A percentile compares a stretch with the other conserved stretches of the same genome.
Evolutionary conservation across 768 basidiomycete species (phyloP).

Genomic region (Boletus edulis): DNA sequence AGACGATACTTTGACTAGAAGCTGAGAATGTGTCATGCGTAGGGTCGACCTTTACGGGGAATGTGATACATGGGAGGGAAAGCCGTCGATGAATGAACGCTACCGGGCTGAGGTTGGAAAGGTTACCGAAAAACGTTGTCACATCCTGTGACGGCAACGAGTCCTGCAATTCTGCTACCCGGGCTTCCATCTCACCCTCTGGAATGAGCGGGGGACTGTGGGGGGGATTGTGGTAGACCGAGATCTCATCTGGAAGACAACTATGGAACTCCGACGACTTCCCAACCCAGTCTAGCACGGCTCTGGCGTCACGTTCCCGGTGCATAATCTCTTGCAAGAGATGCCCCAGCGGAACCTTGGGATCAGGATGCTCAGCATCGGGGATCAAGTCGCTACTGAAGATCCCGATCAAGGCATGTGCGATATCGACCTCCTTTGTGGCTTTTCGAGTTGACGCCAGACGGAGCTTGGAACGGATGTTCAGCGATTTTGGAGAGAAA

Average conservation of each 20-base stretch:
- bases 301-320: conserved; percentile 1
- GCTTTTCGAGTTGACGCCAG: neutral
- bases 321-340: conserved; percentile 9
- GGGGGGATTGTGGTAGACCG: neutral
- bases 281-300: conserved; percentile 14
- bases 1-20: neutral
- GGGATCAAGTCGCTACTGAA: neutral
- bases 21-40: neutral
- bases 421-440: neutral
- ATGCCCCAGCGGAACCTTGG: neutral
- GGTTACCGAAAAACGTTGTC: neutral
- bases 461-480: neutral
- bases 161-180: neutral
- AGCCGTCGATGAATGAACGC: neutral
- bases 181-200: neutral
- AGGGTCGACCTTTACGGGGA: neutral
- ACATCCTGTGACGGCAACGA: neutral
- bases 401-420: neutral
- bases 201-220: neutral
- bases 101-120: neutral
- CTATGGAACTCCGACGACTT: conserved; percentile 10
- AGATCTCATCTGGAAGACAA: conserved; percentile 9
- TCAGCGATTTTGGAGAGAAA: neutral
- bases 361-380: neutral
- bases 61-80: neutral